Evolutionary conservation across 2,329 filamentous ascomycete genomes (phyloP).

Genomic region (Calycina marina): DNA sequence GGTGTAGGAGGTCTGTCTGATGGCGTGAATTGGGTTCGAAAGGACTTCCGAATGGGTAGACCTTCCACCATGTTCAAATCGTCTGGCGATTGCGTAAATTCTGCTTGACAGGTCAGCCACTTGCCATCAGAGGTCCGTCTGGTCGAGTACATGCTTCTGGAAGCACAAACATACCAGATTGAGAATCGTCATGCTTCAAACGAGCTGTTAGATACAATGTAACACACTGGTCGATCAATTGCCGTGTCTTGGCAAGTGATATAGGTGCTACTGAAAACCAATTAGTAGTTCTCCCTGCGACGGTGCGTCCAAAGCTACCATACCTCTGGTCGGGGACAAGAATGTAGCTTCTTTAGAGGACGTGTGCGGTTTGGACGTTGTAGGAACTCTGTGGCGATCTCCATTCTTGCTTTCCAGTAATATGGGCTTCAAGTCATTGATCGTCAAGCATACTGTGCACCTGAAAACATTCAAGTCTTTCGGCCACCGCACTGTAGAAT

Average conservation of each 20-base stretch:
- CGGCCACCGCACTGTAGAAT: slow-evolving; percentile 67
- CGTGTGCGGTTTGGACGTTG: slow-evolving; percentile 9
- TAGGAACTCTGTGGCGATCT: slow-evolving; percentile 14
- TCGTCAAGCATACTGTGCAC: slow-evolving; percentile 70
- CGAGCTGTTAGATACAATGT: slow-evolving; percentile 31
- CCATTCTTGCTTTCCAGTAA: slow-evolving; percentile 15
- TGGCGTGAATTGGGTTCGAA: no score
- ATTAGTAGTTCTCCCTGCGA: slow-evolving; percentile 1
- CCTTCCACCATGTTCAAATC: no score
- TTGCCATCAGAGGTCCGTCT: background rate
- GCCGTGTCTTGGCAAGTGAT: slow-evolving; percentile 43
- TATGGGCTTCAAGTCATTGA: slow-evolving; percentile 58
- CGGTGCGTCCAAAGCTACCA: no score
- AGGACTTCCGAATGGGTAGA: no score
- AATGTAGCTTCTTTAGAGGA: slow-evolving; percentile 12
- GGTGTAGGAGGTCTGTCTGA: no score
- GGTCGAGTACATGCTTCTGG: background rate
- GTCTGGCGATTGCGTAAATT: no score
- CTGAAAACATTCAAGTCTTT: slow-evolving; percentile 58
- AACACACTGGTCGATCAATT: slow-evolving; percentile 40
- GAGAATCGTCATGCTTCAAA: slow-evolving; percentile 21
- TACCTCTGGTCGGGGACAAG: background rate
- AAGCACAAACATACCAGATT: background rate
- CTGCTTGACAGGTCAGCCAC: no score
- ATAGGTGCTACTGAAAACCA: slow-evolving; percentile 29